These are phyloP conservation scores for Triangularia setosa DNA, from an alignment of 2,329 filamentous ascomycete species.

Conservation along the genomic window DNA sequence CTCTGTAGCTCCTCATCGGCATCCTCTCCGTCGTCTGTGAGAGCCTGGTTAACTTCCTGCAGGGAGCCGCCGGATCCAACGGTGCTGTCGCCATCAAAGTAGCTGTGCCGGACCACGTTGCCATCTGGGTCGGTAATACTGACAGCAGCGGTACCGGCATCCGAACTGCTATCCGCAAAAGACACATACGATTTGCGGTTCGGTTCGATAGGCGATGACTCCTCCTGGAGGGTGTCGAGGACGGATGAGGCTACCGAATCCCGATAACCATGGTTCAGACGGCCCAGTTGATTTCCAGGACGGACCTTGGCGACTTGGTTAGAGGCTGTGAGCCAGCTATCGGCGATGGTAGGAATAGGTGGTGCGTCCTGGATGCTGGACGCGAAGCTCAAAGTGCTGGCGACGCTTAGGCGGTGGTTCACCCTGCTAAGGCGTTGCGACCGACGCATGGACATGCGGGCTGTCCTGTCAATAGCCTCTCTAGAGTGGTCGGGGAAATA, in stretches of 20 bases:
- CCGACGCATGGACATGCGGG: constrained; percentile 84
- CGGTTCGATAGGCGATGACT: constrained; percentile 74
- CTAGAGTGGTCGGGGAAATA: constrained; percentile 96
- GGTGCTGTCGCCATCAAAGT: constrained; percentile 76
- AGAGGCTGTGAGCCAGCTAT: constrained; percentile 75
- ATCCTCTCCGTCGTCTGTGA: constrained; percentile 89
- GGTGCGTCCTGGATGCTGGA: constrained; percentile 91
- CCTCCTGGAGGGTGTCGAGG: constrained; percentile 85
- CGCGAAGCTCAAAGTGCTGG: constrained; percentile 88
- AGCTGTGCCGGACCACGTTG: constrained; percentile 67
- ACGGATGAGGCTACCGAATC: constrained; percentile 88
- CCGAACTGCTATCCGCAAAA: constrained; percentile 70
- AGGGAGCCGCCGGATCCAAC: constrained; percentile 59
- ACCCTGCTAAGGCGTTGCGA: constrained; percentile 89
- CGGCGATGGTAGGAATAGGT: constrained; percentile 91
- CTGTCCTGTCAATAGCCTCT: constrained; percentile 93
- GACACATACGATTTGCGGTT: constrained; percentile 97
- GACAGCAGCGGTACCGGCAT: constrained; percentile 55
- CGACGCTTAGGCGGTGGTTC: constrained; percentile 87
- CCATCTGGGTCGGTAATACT: constrained; percentile 75
- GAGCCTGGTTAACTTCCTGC: constrained; percentile 77
- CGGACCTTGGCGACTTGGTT: constrained; percentile 50
- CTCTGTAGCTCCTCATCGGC: constrained; percentile 83
- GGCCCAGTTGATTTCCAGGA: constrained; percentile 41
- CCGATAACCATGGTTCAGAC: constrained; percentile 62